Conservation (phyloP, 805 yeast genomes). For the Sporopachydermia lactativora region DNA sequence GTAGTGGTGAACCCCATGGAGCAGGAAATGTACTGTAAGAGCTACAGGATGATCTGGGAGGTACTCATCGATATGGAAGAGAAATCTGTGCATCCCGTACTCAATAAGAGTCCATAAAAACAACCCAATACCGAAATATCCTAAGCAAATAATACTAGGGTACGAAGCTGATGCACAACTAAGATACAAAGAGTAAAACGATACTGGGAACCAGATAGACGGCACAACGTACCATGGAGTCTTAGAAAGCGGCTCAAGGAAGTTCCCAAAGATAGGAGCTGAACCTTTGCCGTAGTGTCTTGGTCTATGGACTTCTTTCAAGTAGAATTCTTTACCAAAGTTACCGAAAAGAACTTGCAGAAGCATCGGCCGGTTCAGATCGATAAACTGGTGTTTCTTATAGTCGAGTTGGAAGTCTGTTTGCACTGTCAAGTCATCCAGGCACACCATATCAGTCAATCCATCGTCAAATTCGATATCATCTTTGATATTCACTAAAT, state of each 20-base stretch:
- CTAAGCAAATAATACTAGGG: constrained; percentile 29
- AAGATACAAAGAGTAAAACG: constrained; percentile 42
- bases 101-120: constrained; percentile 90
- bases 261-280: constrained; percentile 90
- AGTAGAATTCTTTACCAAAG: constrained; percentile 77
- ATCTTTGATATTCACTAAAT: neutral
- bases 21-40: constrained; percentile 71
- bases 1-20: constrained; percentile 96
- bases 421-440: constrained; percentile 55
- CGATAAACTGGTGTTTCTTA: constrained; percentile 71
- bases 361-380: constrained; percentile 68
- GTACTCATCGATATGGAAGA: constrained; percentile 82
- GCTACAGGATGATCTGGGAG: constrained; percentile 71
- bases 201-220: constrained; percentile 71
- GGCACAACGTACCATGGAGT: constrained; percentile 97
- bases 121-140: constrained; percentile 66
- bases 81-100: constrained; percentile 74
- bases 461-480: neutral
- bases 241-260: constrained; percentile 78
- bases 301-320: constrained; percentile 95
- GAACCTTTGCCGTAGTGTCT: constrained; percentile 96
- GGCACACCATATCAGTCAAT: constrained; percentile 44
- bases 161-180: constrained; percentile 41
- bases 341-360: constrained; percentile 64
- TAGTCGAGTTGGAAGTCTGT: constrained; percentile 69